Percentiles rank a stretch among this genome's conserved stretches.
Conservation (phyloP, 768 basidiomycete genomes). For the Rhodosporidiobolus odoratus region DNA sequence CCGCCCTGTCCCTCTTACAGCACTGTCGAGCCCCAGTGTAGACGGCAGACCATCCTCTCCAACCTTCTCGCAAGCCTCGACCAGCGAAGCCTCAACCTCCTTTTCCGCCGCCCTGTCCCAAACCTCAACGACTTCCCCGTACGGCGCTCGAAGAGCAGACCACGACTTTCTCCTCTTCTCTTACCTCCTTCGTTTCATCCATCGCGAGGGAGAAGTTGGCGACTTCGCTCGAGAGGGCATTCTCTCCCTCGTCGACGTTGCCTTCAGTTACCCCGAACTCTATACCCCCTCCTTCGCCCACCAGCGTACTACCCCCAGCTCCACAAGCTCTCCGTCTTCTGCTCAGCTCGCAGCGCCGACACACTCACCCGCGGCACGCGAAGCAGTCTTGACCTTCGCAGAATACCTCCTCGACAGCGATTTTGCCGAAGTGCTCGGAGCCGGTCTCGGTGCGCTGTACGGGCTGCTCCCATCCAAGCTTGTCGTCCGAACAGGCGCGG, state of each 20-base stretch:
- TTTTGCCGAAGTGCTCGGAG: slow-evolving; percentile 93
- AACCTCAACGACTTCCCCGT: slow-evolving; percentile 45
- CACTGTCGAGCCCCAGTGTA: slow-evolving; percentile 17
- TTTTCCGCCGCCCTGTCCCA: slow-evolving; percentile 29
- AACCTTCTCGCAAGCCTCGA: slow-evolving; percentile 56
- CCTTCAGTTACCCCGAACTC: slow-evolving; percentile 54
- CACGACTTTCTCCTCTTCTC: slow-evolving; percentile 95
- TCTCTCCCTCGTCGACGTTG: slow-evolving; percentile 90
- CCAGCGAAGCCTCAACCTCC: slow-evolving; percentile 53
- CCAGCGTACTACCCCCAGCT: slow-evolving; percentile 11
- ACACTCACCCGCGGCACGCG: slow-evolving; percentile 47
- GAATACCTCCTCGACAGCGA: slow-evolving; percentile 96
- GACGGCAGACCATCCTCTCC: slow-evolving; percentile 52
- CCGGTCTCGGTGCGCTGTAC: slow-evolving; percentile 86
- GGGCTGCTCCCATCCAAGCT: slow-evolving; percentile 84
- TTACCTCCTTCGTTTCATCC: slow-evolving; percentile 88
- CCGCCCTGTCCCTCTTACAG: slow-evolving; percentile 28
- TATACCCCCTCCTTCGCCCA: slow-evolving; percentile 1
- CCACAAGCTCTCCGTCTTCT: slow-evolving; percentile 27
- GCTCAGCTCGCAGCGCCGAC: background rate
- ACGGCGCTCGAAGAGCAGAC: slow-evolving; percentile 63
- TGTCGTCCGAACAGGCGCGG: slow-evolving; percentile 50
- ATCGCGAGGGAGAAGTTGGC: slow-evolving; percentile 87
- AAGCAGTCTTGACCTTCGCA: slow-evolving; percentile 78
- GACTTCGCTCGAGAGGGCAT: slow-evolving; percentile 88